phyloP scores from a whole-genome alignment of 2,329 filamentous ascomycete species.

The Diaporthe citriasiana region DNA sequence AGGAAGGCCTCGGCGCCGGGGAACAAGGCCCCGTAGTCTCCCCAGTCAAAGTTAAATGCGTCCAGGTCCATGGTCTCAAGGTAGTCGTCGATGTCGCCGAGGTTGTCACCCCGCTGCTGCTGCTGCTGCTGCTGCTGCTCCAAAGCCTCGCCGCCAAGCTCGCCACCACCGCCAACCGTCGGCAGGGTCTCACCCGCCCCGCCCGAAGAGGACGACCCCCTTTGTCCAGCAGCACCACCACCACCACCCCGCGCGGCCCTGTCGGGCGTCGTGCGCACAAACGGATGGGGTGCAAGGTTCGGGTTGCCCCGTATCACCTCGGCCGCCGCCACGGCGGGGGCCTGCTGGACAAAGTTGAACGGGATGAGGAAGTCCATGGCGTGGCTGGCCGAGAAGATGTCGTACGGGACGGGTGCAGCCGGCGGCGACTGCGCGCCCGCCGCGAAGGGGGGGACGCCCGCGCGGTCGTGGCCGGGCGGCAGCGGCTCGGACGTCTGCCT shows the following conservation, averaged over 20 bases:
- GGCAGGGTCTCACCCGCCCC: not conserved
- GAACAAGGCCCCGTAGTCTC: not conserved
- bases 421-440: not conserved
- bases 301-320: not conserved
- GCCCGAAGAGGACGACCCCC: not conserved
- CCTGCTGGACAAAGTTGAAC: conserved; percentile 18
- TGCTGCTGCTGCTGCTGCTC: no score
- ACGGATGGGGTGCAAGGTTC: not conserved
- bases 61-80: conserved; percentile 34
- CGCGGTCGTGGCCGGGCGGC: not conserved
- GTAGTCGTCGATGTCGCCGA: not conserved
- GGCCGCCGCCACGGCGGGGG: not conserved
- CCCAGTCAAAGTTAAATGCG: conserved; percentile 28
- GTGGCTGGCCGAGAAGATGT: conserved; percentile 28
- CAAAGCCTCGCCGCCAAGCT: not conserved
- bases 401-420: not conserved
- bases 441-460: not conserved
- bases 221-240: not conserved
- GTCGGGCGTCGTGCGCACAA: not conserved
- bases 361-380: not conserved
- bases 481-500: conserved; percentile 27
- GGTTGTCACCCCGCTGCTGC: not conserved
- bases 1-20: conserved; percentile 23
- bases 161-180: no score
- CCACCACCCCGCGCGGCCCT: not conserved